phyloP scores from a whole-genome alignment of 2,329 filamentous ascomycete genomes.

The Penicillium rolfsii region DNA sequence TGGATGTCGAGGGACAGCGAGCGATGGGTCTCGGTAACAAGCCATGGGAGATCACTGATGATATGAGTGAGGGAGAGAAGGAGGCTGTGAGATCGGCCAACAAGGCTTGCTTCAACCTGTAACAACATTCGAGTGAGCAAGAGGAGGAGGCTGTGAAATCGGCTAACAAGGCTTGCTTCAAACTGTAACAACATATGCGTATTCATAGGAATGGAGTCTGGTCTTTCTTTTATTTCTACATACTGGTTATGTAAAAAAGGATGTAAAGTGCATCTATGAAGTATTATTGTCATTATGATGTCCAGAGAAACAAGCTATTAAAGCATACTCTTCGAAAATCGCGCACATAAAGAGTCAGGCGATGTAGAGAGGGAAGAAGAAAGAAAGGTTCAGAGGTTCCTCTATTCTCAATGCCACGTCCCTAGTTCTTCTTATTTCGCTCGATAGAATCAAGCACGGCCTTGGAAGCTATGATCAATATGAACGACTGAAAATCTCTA shows the following conservation, averaged over 20 bases:
- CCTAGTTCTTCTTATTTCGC: too few relatives aligned
- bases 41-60: constrained; percentile 53
- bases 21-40: constrained; percentile 59
- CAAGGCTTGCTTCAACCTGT: constrained; percentile 53
- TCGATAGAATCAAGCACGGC: too few relatives aligned
- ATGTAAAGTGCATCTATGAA: too few relatives aligned
- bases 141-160: constrained; percentile 56
- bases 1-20: constrained; percentile 54
- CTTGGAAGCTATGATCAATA: too few relatives aligned
- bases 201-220: neutral
- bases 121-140: constrained; percentile 41
- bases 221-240: neutral
- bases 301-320: too few relatives aligned
- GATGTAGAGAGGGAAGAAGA: too few relatives aligned
- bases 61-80: constrained; percentile 56
- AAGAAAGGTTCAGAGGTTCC: too few relatives aligned
- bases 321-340: too few relatives aligned
- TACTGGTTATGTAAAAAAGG: neutral
- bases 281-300: too few relatives aligned
- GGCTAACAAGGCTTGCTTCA: constrained; percentile 61
- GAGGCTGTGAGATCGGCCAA: constrained; percentile 58
- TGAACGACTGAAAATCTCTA: too few relatives aligned
- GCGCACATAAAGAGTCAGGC: too few relatives aligned
- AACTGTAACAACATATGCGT: constrained; percentile 14
- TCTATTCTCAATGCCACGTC: too few relatives aligned